Evolutionary conservation across 768 basidiomycete species (phyloP), one percentile per base, ranked within the genome.

Genomic region (Agaricus sinodeliciosus): DNA sequence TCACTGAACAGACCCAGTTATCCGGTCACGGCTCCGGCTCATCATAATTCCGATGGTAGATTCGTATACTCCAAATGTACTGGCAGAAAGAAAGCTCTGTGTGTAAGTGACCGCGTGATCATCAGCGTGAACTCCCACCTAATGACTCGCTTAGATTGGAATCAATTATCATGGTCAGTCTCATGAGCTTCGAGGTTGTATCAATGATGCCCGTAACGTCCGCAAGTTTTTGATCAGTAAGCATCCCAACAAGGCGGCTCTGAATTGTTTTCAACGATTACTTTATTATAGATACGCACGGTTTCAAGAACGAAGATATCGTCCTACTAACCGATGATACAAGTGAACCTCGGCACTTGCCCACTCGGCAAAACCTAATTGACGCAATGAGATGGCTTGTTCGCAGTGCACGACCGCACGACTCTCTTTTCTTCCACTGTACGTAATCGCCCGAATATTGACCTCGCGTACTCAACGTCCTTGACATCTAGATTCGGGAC

Each of bases 31-130:
- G 27, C 49, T 43, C 44, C 55, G 19, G 47, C 46, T 56, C 45
- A 50, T 36, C 51, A 45, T 61, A 67, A 43, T 69, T 65, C 63
- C 9, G 57, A 64, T 19, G 52, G 62, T 25, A 42, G 54, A 6
- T 87, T 87, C 67, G 79, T 82, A 57, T 89, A 87, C 62, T 90
- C 89, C 2, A 84, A 82, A 54, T 94, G 92, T 64, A 86, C 76
- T 0, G 87, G 90, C 7, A 72, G 71, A 54, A 81, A 82, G 67
- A 94, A 88, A 67, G 94, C 91, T 0, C 70, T 96, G 11, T 87
- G 87, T 57, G 89, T 90, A 65, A 60, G 88, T 67, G 13, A 35
- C 28, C 6, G 11, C 2, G 15, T 18, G 19, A 41, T 27, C 11
- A 41, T 48, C 28, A 8, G 11, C 7, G 31, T 40, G 12, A 12